phyloP scores from a whole-genome alignment of 208 protist genomes.

The Porcisia deanei region DNA sequence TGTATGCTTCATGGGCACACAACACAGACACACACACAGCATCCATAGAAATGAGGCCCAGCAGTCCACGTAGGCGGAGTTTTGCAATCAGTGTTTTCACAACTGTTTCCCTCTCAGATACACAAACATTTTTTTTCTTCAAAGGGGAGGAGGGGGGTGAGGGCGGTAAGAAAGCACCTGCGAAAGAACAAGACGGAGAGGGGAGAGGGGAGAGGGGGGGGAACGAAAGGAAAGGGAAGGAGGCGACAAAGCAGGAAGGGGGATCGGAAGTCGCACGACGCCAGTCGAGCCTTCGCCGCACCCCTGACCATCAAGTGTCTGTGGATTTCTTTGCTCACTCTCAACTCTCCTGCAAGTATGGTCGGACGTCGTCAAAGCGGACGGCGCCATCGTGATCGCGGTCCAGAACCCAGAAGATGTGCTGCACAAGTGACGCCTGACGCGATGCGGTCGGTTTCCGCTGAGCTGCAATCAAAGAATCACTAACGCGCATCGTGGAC shows the following conservation, averaged over 20 bases:
- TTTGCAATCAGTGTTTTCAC: no score
- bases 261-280: neutral
- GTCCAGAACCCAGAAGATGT: constrained; percentile 64
- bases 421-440: constrained; percentile 19
- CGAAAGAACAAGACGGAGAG: no score
- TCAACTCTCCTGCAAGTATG: constrained; percentile 24
- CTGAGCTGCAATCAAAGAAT: neutral
- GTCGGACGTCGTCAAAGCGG: constrained; percentile 47
- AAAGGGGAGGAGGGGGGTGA: no score
- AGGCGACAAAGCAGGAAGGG: neutral
- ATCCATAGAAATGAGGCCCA: no score
- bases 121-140: no score
- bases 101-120: no score
- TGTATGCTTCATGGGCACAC: neutral
- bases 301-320: no score
- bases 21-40: no score
- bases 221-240: neutral
- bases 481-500: neutral
- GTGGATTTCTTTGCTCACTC: neutral
- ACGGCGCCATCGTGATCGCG: constrained; percentile 53
- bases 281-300: neutral
- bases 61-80: no score
- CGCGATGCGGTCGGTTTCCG: neutral
- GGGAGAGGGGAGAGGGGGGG: no score
- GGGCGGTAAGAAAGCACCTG: no score